phyloP scores from a whole-genome alignment of 345 rosid genomes.

The Lepidium aucheri region DNA sequence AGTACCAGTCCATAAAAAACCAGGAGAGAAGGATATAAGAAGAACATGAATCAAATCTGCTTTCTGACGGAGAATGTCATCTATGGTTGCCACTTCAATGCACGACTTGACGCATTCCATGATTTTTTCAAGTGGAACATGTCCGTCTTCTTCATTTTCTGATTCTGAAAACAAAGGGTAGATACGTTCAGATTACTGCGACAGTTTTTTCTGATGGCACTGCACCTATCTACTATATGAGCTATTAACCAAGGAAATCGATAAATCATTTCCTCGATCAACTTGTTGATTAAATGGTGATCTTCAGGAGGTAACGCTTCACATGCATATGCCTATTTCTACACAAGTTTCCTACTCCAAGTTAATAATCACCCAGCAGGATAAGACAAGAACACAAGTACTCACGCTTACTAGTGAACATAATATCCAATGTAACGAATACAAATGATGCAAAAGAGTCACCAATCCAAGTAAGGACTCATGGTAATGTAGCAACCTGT shows the following conservation, averaged over 20 bases:
- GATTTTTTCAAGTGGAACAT: constrained; percentile 57
- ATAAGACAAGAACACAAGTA: not conserved
- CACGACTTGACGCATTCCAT: constrained; percentile 59
- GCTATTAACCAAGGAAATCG: not conserved
- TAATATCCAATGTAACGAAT: not conserved
- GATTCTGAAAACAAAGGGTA: constrained; percentile 37
- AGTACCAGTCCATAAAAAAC: constrained; percentile 81
- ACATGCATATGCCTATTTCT: not conserved
- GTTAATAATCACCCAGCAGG: not conserved
- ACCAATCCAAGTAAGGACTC: not conserved
- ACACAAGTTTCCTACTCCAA: constrained; percentile 1
- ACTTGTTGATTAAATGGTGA: not conserved
- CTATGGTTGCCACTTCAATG: constrained; percentile 51
- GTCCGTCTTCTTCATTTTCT: constrained; percentile 40
- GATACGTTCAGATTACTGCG: constrained; percentile 2
- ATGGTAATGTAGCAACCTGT: constrained; percentile 42
- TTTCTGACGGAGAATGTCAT: constrained; percentile 47
- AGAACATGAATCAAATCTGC: constrained; percentile 49
- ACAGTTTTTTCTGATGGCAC: not conserved
- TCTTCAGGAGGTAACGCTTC: not conserved
- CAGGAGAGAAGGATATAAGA: constrained; percentile 49
- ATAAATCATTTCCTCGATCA: not conserved
- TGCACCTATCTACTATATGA: not conserved
- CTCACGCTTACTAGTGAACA: not conserved
- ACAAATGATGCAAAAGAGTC: not conserved